Conservation (phyloP, 495 filamentous ascomycete species). For the Aspergillus affinis region DNA sequence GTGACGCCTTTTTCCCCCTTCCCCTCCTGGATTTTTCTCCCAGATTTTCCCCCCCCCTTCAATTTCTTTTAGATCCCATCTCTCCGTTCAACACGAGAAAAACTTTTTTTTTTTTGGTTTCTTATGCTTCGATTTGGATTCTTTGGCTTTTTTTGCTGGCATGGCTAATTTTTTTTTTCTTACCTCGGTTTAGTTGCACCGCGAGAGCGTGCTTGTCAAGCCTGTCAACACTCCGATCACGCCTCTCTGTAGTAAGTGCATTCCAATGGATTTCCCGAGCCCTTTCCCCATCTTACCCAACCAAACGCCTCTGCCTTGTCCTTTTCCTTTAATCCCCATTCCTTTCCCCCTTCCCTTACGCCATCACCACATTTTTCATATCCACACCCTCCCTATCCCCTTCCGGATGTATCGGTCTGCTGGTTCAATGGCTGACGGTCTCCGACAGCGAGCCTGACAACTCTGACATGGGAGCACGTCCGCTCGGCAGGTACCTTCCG, state of each 20-base stretch:
- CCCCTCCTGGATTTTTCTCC: constrained; percentile 9
- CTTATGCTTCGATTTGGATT: constrained; percentile 10
- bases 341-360: constrained; percentile 5
- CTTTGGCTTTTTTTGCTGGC: constrained; percentile 11
- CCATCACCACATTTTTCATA: no score
- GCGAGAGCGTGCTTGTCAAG: constrained; percentile 94
- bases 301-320: background rate
- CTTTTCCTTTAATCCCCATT: constrained; percentile 2
- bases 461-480: constrained; percentile 98
- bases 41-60: constrained; percentile 6
- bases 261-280: background rate
- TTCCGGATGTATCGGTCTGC: constrained; percentile 21
- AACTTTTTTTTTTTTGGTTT: background rate
- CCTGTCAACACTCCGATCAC: constrained; percentile 98
- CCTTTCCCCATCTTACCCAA: constrained; percentile 1
- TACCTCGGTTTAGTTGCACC: constrained; percentile 65
- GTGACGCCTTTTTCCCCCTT: constrained; percentile 15
- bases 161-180: constrained; percentile 2
- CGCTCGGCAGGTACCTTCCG: constrained; percentile 94
- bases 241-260: constrained; percentile 90
- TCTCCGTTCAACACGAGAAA: no score
- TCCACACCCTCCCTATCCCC: constrained; percentile 6
- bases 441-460: constrained; percentile 84
- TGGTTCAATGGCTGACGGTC: constrained; percentile 33
- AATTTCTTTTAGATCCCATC: background rate